Evolutionary conservation across 345 rosid species (phyloP), one percentile per base, ranked within the genome.

Genomic region (Lagerstroemia speciosa): DNA sequence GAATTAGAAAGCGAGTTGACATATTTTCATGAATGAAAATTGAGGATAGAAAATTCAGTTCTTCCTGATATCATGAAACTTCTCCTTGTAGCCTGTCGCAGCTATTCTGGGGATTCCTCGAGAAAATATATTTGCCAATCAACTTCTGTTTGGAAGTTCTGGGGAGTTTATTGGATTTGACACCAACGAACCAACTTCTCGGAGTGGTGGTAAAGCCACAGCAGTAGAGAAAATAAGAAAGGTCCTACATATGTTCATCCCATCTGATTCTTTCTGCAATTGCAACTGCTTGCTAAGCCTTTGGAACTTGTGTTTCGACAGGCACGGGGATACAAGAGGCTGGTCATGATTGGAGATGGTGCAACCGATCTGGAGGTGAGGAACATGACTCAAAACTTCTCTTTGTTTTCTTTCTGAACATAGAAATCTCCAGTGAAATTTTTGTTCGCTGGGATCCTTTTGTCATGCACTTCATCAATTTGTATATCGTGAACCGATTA

Each of bases 271-370:
- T 33, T 71, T 40, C 34, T 67, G 43, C 40, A 16, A 69, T 65
- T 14, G 65, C 64, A 67, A 53, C 41, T 46, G 45, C 69, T 52
- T 41, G 68, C 64, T 62, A 50, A 55, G 61, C 70, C 70, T 62
- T 74, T 79, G 38, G 69, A 73, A 65, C 46, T 57, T 52, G 37
- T 69, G 64, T 40, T 33, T 68, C 37, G 62, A 31, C 87, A 93
- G 98, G 89, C 71, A 75, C 79, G 76, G 64, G 87, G 86, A 67
- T 88, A 87, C 84, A 85, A 85, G 85, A 70, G 82, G 37, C 71
- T 94, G 77, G 92, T 82, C 72, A 94, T 94, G 99, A 85, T 94
- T 67, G 99, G 99, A 40, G 99, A 94, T 75, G 99, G 99, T 60
- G 97, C 98, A 66, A 94, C 97, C 53, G 98, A 94, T 83, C 93